Conservation (phyloP, 1,284 basidiomycete species). For the Trichosporon faecale region DNA sequence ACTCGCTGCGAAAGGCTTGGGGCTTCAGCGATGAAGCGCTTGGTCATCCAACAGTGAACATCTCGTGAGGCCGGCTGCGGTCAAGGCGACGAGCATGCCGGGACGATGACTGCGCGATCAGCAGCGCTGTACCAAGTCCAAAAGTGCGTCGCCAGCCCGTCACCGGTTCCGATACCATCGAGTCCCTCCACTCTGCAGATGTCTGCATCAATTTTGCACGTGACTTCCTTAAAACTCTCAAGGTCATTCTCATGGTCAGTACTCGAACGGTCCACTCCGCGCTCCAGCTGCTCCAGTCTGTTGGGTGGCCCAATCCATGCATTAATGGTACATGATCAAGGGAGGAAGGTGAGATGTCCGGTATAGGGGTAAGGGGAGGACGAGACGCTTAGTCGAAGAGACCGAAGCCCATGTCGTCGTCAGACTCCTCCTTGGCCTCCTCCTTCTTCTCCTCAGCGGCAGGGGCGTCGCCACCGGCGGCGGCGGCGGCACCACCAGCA, state of each 20-base stretch:
- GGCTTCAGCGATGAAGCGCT: too few relatives aligned
- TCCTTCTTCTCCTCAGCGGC: slow-evolving; percentile 75
- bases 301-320: slow-evolving; percentile 9
- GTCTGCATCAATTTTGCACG: background rate
- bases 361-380: slow-evolving; percentile 3
- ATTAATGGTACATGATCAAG: slow-evolving; percentile 12
- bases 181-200: too few relatives aligned
- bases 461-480: slow-evolving; percentile 62
- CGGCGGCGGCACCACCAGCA: slow-evolving; percentile 56
- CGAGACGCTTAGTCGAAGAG: slow-evolving; percentile 66
- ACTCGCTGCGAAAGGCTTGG: too few relatives aligned
- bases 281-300: background rate
- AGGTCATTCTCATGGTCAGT: background rate
- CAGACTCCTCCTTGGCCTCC: slow-evolving; percentile 72
- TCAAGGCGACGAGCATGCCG: too few relatives aligned
- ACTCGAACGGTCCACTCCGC: background rate
- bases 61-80: too few relatives aligned
- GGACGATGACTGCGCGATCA: too few relatives aligned
- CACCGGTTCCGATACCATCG: too few relatives aligned
- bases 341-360: slow-evolving; percentile 7
- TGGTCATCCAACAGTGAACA: too few relatives aligned
- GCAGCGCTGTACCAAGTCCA: too few relatives aligned
- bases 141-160: too few relatives aligned
- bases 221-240: background rate
- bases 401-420: slow-evolving; percentile 91